Conservation (phyloP, 2,329 filamentous ascomycete genomes). For the Aspergillus viridinutans region DNA sequence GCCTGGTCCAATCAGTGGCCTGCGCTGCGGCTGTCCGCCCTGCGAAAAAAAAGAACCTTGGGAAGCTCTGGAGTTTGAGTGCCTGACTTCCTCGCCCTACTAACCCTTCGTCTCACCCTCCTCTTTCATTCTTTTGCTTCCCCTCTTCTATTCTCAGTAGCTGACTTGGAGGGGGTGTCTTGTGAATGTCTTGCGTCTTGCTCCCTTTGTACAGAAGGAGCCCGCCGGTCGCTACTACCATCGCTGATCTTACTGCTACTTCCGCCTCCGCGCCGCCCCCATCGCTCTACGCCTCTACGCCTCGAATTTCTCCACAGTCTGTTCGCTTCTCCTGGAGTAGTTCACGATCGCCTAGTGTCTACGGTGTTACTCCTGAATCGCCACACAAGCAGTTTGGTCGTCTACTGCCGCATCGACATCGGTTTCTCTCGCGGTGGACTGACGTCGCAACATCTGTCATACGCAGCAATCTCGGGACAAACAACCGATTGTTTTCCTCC, state of each 20-base stretch:
- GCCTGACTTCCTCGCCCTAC: not conserved
- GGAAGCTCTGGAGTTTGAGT: not conserved
- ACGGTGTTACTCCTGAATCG: not conserved
- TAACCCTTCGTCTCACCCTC: slow-evolving; percentile 9
- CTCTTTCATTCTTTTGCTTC: slow-evolving; percentile 12
- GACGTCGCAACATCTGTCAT: slow-evolving; percentile 7
- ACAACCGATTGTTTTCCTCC: slow-evolving; percentile 11
- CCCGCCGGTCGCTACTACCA: slow-evolving; percentile 21
- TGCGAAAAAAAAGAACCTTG: not conserved
- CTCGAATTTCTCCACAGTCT: not conserved
- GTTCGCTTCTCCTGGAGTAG: not conserved
- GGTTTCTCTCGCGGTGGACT: slow-evolving; percentile 5
- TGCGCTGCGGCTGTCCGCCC: not conserved
- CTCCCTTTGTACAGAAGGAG: slow-evolving; percentile 27
- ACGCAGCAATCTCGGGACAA: slow-evolving; percentile 10
- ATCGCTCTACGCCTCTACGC: slow-evolving; percentile 4
- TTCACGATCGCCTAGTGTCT: not conserved
- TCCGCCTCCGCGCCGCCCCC: slow-evolving; percentile 9
- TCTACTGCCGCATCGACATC: not conserved
- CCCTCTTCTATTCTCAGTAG: slow-evolving; percentile 1
- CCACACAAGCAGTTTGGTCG: not conserved
- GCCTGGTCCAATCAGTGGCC: slow-evolving; percentile 1
- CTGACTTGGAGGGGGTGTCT: slow-evolving; percentile 5
- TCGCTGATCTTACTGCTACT: slow-evolving; percentile 13
- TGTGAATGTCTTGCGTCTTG: slow-evolving; percentile 36